A percentile compares a stretch with the other conserved stretches of the same genome.
Conservation (phyloP, 805 yeast genomes). For the Sugiyamaella floridensis region DNA sequence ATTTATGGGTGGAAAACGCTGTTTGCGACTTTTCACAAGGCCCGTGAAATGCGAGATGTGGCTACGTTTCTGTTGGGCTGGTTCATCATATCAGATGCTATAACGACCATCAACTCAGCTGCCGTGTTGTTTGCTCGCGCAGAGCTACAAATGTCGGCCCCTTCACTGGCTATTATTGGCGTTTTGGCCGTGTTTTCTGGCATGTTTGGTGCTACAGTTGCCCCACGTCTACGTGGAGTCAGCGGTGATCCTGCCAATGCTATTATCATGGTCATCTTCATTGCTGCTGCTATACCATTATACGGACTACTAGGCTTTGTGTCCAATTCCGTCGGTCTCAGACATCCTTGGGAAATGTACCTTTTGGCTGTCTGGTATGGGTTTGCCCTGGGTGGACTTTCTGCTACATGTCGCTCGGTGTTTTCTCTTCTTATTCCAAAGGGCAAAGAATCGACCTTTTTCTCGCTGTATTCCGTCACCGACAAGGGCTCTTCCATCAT, state of each 20-base stretch:
- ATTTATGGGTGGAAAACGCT: constrained; percentile 59
- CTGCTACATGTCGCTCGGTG: constrained; percentile 61
- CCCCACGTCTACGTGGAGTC: constrained; percentile 42
- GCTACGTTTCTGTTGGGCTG: constrained; percentile 61
- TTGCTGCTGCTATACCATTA: constrained; percentile 62
- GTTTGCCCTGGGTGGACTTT: constrained; percentile 62
- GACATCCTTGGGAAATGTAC: constrained; percentile 61
- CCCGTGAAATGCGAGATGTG: constrained; percentile 55
- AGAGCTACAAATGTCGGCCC: constrained; percentile 60
- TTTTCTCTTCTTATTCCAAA: constrained; percentile 63
- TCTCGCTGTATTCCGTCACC: constrained; percentile 68
- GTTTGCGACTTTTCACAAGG: constrained; percentile 49
- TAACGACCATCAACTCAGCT: constrained; percentile 72
- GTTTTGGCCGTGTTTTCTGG: constrained; percentile 62
- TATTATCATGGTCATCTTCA: constrained; percentile 45
- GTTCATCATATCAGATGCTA: constrained; percentile 69
- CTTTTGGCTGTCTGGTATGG: constrained; percentile 70
- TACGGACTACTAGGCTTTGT: constrained; percentile 67
- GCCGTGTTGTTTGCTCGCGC: constrained; percentile 71
- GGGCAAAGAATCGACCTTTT: constrained; percentile 70
- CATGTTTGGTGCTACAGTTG: constrained; percentile 53
- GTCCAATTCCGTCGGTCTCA: constrained; percentile 49
- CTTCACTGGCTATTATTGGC: constrained; percentile 58
- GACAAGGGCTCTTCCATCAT: constrained; percentile 73
- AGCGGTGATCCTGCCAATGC: constrained; percentile 41